These are phyloP conservation scores for Pyrenophora graminea DNA, from an alignment of 2,329 filamentous ascomycete genomes.

Conservation along the genomic window DNA sequence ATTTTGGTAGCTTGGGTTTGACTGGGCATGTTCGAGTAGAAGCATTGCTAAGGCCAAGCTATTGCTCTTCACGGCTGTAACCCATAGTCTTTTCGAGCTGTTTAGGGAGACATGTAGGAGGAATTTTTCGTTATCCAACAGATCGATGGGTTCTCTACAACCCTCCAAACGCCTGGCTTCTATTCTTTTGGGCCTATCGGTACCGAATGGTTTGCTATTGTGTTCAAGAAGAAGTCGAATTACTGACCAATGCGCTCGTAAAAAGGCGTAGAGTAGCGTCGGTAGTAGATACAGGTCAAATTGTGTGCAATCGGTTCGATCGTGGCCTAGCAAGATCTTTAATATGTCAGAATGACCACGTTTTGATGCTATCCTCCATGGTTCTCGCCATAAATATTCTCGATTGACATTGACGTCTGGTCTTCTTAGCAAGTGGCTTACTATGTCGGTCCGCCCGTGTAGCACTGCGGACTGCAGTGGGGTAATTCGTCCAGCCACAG, in stretches of 20 bases:
- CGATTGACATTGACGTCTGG: not conserved
- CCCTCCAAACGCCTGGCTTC: not conserved
- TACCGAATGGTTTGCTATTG: too few relatives aligned
- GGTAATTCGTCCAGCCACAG: not conserved
- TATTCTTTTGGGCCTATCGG: too few relatives aligned
- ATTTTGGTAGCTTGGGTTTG: fast-evolving
- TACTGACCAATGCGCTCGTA: not conserved
- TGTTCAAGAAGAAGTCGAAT: not conserved
- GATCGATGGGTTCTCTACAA: not conserved
- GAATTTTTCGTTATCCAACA: not conserved
- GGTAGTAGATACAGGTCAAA: too few relatives aligned
- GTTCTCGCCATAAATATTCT: not conserved
- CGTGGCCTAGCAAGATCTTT: not conserved
- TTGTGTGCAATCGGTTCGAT: not conserved
- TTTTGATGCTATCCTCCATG: not conserved
- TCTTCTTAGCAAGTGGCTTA: not conserved
- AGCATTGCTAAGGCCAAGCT: not conserved
- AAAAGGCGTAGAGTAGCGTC: not conserved
- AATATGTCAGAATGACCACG: not conserved
- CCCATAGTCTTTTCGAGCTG: not conserved
- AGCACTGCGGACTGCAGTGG: not conserved
- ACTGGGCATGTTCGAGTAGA: not conserved
- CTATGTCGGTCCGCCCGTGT: not conserved
- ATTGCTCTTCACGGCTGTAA: not conserved
- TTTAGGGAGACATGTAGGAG: too few relatives aligned